Percentiles rank a stretch among this genome's conserved stretches.
Evolutionary conservation across 2,329 filamentous ascomycete genomes (phyloP).

Genomic region (Cercospora sesami): DNA sequence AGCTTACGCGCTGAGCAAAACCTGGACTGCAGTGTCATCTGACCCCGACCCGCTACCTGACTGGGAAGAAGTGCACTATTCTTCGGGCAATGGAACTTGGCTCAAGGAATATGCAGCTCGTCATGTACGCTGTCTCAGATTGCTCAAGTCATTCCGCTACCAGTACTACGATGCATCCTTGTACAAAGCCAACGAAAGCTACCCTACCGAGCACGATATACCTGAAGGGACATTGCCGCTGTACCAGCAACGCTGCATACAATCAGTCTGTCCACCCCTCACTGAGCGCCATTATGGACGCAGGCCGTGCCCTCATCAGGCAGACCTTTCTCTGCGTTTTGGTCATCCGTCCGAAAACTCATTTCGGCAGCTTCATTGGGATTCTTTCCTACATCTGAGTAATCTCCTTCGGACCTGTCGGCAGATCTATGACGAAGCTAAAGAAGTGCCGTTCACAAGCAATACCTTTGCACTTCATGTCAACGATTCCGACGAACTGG

Average conservation of each 20-base stretch:
- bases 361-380: conserved; percentile 3
- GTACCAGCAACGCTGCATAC: conserved; percentile 1
- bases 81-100: not conserved
- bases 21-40: not conserved
- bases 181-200: not conserved
- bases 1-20: not conserved
- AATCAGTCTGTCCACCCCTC: not conserved
- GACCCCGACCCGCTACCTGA: not conserved
- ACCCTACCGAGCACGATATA: not conserved
- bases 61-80: not conserved
- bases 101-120: not conserved
- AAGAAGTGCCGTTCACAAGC: not conserved
- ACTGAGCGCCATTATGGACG: not conserved
- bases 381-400: not conserved
- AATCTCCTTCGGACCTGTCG: not conserved
- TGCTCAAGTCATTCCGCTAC: not conserved
- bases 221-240: not conserved
- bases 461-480: not conserved
- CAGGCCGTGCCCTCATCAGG: not conserved
- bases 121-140: not conserved
- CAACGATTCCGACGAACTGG: not conserved
- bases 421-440: conserved; percentile 6
- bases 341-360: not conserved
- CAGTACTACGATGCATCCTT: not conserved
- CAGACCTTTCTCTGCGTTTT: not conserved